Evolutionary conservation across 441 rosid species (phyloP).

Genomic region (Euphorbia corollata): DNA sequence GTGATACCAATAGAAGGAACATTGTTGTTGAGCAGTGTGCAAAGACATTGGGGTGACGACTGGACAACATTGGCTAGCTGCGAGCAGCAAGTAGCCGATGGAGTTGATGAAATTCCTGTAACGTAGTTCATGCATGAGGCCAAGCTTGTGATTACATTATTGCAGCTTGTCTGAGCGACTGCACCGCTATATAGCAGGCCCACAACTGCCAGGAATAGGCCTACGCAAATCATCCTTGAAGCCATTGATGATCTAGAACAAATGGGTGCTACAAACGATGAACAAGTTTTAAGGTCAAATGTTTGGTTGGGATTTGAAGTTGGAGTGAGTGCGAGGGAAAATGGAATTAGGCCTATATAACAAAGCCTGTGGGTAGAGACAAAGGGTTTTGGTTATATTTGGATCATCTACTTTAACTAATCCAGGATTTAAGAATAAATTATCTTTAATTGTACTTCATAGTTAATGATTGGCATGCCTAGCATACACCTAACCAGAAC

Average conservation of each 20-base stretch:
- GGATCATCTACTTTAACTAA: conserved; percentile 31
- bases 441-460: neutral
- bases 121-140: conserved; percentile 39
- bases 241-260: conserved; percentile 25
- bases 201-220: conserved; percentile 31
- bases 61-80: conserved; percentile 36
- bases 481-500: conserved; percentile 23
- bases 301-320: conserved; percentile 21
- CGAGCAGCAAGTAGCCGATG: conserved; percentile 40
- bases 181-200: conserved; percentile 26
- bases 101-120: conserved; percentile 38
- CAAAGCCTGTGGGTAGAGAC: conserved; percentile 15
- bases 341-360: conserved; percentile 17
- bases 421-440: conserved; percentile 1
- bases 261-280: conserved; percentile 2
- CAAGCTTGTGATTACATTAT: conserved; percentile 22
- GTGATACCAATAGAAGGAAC: conserved; percentile 26
- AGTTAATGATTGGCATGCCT: conserved; percentile 17
- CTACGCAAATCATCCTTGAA: conserved; percentile 24
- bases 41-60: conserved; percentile 41
- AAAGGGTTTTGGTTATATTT: conserved; percentile 21
- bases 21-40: conserved; percentile 29
- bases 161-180: conserved; percentile 32
- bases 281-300: conserved; percentile 9
- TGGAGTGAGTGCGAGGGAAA: conserved; percentile 23